These are phyloP conservation scores for Orobanche coerulescens DNA, from an alignment of 257 asterid species.

Conservation along the genomic window DNA sequence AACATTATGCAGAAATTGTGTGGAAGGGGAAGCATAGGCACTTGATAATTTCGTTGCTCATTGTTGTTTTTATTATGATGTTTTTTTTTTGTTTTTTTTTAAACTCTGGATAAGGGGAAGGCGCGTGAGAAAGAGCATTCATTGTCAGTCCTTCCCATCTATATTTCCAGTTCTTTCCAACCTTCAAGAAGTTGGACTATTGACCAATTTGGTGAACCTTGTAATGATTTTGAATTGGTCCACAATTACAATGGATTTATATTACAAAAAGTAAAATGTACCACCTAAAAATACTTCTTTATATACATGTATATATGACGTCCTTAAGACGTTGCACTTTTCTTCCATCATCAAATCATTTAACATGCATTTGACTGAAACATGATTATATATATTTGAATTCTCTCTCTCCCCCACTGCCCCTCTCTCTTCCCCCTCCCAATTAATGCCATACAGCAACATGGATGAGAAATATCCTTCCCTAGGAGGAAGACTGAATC, in stretches of 20 bases:
- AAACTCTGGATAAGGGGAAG: too few relatives aligned
- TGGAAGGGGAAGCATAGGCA: not conserved
- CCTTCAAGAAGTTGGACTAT: not conserved
- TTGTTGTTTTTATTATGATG: too few relatives aligned
- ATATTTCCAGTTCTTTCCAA: constrained; percentile 1
- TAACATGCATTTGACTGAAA: too few relatives aligned
- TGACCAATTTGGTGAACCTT: not conserved
- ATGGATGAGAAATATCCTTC: constrained; percentile 4
- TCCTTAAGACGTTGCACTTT: too few relatives aligned
- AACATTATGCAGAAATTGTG: not conserved
- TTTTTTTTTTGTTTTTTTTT: too few relatives aligned
- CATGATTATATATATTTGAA: too few relatives aligned
- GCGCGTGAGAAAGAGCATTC: not conserved
- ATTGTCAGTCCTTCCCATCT: constrained; percentile 11
- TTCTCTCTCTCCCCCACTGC: too few relatives aligned
- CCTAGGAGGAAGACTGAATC: constrained; percentile 3
- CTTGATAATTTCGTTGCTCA: too few relatives aligned
- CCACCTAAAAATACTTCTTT: too few relatives aligned
- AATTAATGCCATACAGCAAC: constrained; percentile 8
- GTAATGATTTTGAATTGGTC: not conserved
- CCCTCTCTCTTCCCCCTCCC: not conserved
- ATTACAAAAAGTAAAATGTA: too few relatives aligned
- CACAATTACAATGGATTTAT: not conserved
- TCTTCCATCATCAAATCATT: too few relatives aligned
- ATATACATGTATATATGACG: too few relatives aligned